These are phyloP conservation scores for Rhododendron ferrugineum DNA, from an alignment of 148 eudicot genomes.

Conservation along the genomic window DNA sequence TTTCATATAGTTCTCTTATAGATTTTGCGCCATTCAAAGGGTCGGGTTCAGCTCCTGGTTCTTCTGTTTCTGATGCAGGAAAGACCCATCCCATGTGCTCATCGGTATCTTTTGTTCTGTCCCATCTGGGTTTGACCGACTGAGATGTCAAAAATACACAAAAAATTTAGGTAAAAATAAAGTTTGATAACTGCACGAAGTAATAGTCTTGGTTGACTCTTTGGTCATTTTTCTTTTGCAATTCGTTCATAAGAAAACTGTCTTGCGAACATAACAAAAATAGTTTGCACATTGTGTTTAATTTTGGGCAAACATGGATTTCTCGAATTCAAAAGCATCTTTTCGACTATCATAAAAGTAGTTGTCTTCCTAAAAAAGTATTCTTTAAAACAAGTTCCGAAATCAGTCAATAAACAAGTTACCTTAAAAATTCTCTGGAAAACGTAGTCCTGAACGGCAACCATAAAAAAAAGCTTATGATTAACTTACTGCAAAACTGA, in stretches of 20 bases:
- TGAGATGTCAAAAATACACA: conserved; percentile 21
- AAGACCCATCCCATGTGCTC: conserved; percentile 94
- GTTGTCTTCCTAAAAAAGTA: not conserved
- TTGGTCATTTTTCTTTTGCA: not conserved
- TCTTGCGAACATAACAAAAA: not conserved
- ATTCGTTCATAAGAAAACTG: not conserved
- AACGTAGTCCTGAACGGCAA: not conserved
- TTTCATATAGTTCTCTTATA: conserved; percentile 70
- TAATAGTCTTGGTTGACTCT: not conserved
- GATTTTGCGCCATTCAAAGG: conserved; percentile 62
- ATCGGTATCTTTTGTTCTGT: conserved; percentile 69
- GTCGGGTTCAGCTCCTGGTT: conserved; percentile 69
- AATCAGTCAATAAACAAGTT: not conserved
- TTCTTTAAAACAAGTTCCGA: not conserved
- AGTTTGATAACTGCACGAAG: not conserved
- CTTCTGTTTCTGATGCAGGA: conserved; percentile 61
- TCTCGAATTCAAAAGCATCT: not conserved
- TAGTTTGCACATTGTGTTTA: not conserved
- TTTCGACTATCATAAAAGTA: not conserved
- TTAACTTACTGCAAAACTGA: conserved; percentile 57
- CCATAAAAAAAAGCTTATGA: not conserved
- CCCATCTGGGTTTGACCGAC: conserved; percentile 75
- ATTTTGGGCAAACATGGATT: not conserved
- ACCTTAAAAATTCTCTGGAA: not conserved
- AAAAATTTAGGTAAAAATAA: not conserved